Base-by-base conservation (phyloP, 1,139 yeast genomes). In the Candida pseudocylindracea region DNA sequence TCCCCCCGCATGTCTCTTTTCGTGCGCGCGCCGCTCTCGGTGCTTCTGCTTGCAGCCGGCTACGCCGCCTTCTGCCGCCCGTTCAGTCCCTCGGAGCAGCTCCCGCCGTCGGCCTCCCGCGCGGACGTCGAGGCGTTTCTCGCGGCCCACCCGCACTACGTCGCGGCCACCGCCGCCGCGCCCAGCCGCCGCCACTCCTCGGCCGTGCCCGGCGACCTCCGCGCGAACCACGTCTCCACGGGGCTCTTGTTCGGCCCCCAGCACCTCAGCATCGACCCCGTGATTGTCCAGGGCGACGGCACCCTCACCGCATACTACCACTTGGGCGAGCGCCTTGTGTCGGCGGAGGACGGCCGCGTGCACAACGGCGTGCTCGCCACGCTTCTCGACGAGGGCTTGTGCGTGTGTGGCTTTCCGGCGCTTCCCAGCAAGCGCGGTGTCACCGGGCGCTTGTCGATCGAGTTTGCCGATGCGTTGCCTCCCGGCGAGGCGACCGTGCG, bases 351-450 rank as follows among this genome's bases (percentile, higher is more conserved):
- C 39, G 76, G 70, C 37, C 81, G 81, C 1, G 66, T 88, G 27
- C 96, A 88, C 45, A 85, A 88, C 41, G 98, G 98, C 1, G 60
- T 85, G 4, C 54, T 85, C 2, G 69, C 94, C 1, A 74, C 94
- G 2, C 53, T 88, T 29, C 45, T 88, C 32, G 98, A 88, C 49
- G 98, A 88, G 48, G 73, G 79, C 0, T 57, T 88, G 31, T 81
- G 94, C 44, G 63, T 72, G 31, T 79, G 93, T 45, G 96, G 94
- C 12, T 88, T 83, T 46, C 72, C 85, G 6, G 54, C 63, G 27
- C 57, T 88, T n/a, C 96, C 98, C 1, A 69, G 73, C 35, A 67
- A 70, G 36, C 61, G 74, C 34, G 96, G 96, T n/a, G 94, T 88
- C 12, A 88, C 98, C 1, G 98, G 93, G 0, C 63, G 63, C 33